Evolutionary conservation across 305 asterid genomes (phyloP), one percentile per base, ranked within the genome.

Genomic region (Caryopteris hybrid): DNA sequence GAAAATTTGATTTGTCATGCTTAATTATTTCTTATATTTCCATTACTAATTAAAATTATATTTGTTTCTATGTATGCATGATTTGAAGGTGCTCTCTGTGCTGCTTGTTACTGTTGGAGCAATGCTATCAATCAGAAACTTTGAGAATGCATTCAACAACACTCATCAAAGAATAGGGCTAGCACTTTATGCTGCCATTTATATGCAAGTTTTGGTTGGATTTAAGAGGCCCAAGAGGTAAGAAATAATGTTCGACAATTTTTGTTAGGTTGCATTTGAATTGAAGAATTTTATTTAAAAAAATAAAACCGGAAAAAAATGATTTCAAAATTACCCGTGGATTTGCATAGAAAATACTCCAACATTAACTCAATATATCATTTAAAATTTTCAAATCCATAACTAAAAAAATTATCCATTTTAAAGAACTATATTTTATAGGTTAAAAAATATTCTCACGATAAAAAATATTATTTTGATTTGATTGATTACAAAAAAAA

Each of bases 151-250:
- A 46, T 92, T 89, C 87, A 76, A 85, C 66, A 91, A 84, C 69
- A 80, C 60, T 53, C 98, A 87, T 80, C 98, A 89, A 81, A 86
- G 92, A 83, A 73, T 92, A 41, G 98, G 96, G 9, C 74, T 91
- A 50, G 96, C 86, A 36, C 92, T 91, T 20, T 92, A 89, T 65
- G 86, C 70, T 66, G 86, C 98, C 51, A 73, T 82, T 5, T 91
- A 84, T 64, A 64, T 83, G 66, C 98, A 86, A 74, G 61, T 80
- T 62, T 31, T 84, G 31, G 66, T 71, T 39, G 96, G 94, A 69
- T 80, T 81, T 50, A 85, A 78, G 56, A 77, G 95, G 75, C 98
- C 94, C 36, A 80, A 71, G 16, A 83, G 98, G 94, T 89, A 81
- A 47, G 6, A 25, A 9, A 7, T 39, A 13, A 0, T 60, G 12